Percentiles rank a stretch among this genome's conserved stretches.
Evolutionary conservation across 129 eudicot species (phyloP).

Genomic region (Dittrichia graveolens): DNA sequence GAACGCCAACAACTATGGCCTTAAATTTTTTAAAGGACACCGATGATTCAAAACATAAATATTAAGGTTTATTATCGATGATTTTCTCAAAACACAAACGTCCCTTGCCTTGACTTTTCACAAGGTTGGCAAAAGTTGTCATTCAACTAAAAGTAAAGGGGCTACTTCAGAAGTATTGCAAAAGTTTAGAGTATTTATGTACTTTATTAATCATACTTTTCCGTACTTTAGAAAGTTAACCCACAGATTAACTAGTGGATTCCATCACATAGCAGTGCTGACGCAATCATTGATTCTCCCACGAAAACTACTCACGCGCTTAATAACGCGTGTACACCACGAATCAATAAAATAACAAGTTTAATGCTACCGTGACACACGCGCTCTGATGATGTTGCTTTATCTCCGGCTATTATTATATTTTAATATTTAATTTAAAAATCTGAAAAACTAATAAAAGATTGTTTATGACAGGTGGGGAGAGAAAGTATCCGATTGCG

Average conservation of each 20-base stretch:
- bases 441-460: conserved; percentile 26
- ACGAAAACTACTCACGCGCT: conserved; percentile 13
- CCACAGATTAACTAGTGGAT: conserved; percentile 42
- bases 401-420: conserved; percentile 23
- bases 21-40: too few relatives aligned
- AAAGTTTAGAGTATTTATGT: conserved; percentile 3
- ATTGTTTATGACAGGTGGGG: conserved; percentile 39
- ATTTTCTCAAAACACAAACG: background rate
- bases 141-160: background rate
- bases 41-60: too few relatives aligned
- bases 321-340: background rate
- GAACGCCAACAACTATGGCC: too few relatives aligned
- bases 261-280: conserved; percentile 36
- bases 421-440: conserved; percentile 10
- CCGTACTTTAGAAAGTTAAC: conserved; percentile 33
- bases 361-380: background rate
- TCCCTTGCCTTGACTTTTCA: too few relatives aligned
- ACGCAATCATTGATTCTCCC: conserved; percentile 44
- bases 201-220: conserved; percentile 32
- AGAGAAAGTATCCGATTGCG: conserved; percentile 42
- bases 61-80: too few relatives aligned
- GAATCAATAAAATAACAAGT: conserved; percentile 9
- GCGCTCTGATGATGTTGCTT: conserved; percentile 26
- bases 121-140: background rate
- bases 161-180: background rate